Evolutionary conservation across 2,329 filamentous ascomycete genomes (phyloP).

Genomic region (Catunica adiposa): DNA sequence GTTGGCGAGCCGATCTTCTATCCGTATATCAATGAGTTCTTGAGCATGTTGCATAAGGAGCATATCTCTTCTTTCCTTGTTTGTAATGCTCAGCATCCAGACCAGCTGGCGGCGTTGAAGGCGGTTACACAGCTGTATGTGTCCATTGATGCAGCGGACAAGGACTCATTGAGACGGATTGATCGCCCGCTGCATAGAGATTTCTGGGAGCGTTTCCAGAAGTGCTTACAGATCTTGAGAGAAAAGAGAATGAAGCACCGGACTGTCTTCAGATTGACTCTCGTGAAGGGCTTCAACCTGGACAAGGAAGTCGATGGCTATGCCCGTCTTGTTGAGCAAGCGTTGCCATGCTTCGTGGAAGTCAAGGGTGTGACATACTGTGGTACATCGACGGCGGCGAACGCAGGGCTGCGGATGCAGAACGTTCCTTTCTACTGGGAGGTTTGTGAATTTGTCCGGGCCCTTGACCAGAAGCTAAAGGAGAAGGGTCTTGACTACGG

Average conservation of each 20-base stretch:
- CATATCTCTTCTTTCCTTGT: constrained; percentile 89
- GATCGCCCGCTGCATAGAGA: constrained; percentile 86
- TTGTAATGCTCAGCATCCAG: constrained; percentile 92
- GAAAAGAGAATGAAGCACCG: constrained; percentile 71
- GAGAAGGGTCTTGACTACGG: constrained; percentile 65
- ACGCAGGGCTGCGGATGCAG: constrained; percentile 83
- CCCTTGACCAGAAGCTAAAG: constrained; percentile 52
- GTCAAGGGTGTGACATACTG: constrained; percentile 96
- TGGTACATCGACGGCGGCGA: constrained; percentile 70
- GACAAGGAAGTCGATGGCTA: constrained; percentile 87
- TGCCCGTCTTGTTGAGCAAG: constrained; percentile 70
- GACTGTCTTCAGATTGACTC: constrained; percentile 84
- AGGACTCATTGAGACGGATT: constrained; percentile 71
- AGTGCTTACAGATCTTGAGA: constrained; percentile 76
- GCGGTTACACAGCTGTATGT: constrained; percentile 93
- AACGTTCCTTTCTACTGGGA: constrained; percentile 96
- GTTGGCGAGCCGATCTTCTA: constrained; percentile 99
- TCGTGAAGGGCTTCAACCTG: constrained; percentile 96
- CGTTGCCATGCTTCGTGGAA: constrained; percentile 81
- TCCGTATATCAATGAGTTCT: constrained; percentile 87
- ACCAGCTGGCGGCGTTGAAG: constrained; percentile 64
- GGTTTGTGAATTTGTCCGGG: constrained; percentile 64
- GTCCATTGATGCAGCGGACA: constrained; percentile 86
- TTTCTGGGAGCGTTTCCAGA: constrained; percentile 92
- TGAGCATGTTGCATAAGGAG: constrained; percentile 65